Evolutionary conservation across 1,139 yeast genomes (phyloP).

Genomic region (Diutina rugosa): DNA sequence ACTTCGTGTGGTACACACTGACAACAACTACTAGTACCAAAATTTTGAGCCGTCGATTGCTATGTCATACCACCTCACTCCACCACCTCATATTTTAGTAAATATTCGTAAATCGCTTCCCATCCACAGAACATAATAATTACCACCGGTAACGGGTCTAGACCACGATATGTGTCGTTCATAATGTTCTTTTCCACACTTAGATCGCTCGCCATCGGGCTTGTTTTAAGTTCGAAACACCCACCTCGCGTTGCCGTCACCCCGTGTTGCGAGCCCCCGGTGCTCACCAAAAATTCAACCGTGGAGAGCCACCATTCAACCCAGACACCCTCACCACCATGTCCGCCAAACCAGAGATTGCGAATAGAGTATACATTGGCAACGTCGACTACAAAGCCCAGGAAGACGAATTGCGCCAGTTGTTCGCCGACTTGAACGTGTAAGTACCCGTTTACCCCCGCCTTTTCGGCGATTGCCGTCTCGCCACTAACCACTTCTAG

Average conservation of each 20-base stretch:
- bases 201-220: background rate
- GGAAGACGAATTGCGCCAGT: background rate
- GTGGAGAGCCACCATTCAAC: background rate
- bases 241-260: background rate
- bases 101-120: no score
- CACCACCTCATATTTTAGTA: background rate
- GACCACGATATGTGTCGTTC: no score
- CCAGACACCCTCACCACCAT: background rate
- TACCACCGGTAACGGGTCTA: no score
- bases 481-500: background rate
- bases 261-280: background rate
- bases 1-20: background rate
- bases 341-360: background rate
- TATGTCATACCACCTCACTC: background rate
- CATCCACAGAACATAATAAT: no score
- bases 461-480: background rate
- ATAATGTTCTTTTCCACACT: background rate
- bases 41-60: background rate
- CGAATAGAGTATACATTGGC: background rate
- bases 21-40: no score
- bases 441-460: background rate
- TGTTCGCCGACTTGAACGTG: background rate
- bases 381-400: background rate
- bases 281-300: background rate
- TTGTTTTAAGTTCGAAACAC: background rate